Conservation (phyloP, 1,284 basidiomycete genomes). For the Ustilago cynodontis region DNA sequence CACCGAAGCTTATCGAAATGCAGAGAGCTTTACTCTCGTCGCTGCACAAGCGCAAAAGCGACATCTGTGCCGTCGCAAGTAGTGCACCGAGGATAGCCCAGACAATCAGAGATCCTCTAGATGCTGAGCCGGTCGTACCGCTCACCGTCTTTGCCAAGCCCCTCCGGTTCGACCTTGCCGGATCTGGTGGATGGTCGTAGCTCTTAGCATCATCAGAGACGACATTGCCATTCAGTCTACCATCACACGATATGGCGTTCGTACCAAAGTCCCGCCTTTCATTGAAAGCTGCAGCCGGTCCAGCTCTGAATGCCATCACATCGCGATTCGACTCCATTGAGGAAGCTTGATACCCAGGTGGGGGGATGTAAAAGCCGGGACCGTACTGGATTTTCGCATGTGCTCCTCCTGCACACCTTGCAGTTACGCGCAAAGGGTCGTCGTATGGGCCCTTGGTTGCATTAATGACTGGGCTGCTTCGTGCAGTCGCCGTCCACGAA, state of each 20-base stretch:
- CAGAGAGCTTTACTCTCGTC: not conserved
- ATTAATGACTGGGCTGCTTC: not conserved
- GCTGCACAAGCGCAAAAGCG: slow-evolving; percentile 12
- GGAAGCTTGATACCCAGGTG: slow-evolving; percentile 23
- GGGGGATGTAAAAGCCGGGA: slow-evolving; percentile 40
- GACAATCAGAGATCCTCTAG: not conserved
- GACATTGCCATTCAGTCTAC: not conserved
- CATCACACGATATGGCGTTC: not conserved
- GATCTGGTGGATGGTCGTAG: not conserved
- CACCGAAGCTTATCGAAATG: slow-evolving; percentile 10
- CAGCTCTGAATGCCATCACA: not conserved
- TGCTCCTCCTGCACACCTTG: not conserved
- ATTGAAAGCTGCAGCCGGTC: not conserved
- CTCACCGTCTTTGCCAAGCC: not conserved
- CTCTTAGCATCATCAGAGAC: not conserved
- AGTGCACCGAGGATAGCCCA: slow-evolving; percentile 32
- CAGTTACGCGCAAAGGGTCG: slow-evolving; percentile 1
- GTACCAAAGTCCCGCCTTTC: too few relatives aligned
- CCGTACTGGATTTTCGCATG: slow-evolving; percentile 15
- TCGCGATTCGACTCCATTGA: too few relatives aligned
- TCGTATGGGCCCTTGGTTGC: not conserved
- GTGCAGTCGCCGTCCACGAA: slow-evolving; percentile 5
- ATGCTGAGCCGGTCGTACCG: not conserved
- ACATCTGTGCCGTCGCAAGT: slow-evolving; percentile 20
- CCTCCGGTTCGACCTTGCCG: not conserved